Conservation (phyloP, 352 stramenopile genomes). For the Globisporangium heterothallicum region DNA sequence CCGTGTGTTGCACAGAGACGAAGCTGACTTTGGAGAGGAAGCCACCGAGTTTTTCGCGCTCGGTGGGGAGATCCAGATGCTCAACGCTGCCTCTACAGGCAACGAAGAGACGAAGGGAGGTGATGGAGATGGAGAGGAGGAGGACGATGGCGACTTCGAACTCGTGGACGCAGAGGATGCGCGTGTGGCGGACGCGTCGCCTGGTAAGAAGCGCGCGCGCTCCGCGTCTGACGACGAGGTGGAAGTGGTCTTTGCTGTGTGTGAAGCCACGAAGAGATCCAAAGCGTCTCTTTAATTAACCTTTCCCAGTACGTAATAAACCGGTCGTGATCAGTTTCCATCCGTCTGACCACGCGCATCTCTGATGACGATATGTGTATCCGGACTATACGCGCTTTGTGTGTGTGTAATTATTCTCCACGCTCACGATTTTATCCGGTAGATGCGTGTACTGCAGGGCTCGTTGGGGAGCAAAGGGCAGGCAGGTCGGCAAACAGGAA, state of each 20-base stretch:
- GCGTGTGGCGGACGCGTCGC: not conserved
- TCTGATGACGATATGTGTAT: not conserved
- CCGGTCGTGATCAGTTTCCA: slow-evolving; percentile 4
- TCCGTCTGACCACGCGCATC: not conserved
- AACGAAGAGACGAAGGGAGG: slow-evolving; percentile 26
- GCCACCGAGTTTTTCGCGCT: slow-evolving; percentile 72
- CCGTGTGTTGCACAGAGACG: slow-evolving; percentile 64
- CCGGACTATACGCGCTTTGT: not conserved
- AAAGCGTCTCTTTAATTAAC: slow-evolving; percentile 11
- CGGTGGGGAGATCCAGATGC: slow-evolving; percentile 56
- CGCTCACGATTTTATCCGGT: not conserved
- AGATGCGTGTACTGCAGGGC: not conserved
- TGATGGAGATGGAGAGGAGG: slow-evolving; percentile 30
- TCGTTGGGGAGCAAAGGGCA: not conserved
- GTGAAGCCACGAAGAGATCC: slow-evolving; percentile 8
- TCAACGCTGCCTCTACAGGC: slow-evolving; percentile 21
- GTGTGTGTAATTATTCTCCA: not conserved
- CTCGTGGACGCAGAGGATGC: slow-evolving; percentile 15
- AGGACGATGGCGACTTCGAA: slow-evolving; percentile 29
- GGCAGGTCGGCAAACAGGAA: no score
- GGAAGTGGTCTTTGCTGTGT: slow-evolving; percentile 5
- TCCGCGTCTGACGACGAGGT: slow-evolving; percentile 6
- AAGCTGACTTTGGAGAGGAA: slow-evolving; percentile 58
- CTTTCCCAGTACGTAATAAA: not conserved
- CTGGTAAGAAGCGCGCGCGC: slow-evolving; percentile 8